These are phyloP conservation scores for Hypoxylon fragiforme DNA, from an alignment of 495 filamentous ascomycete species.

Conservation along the genomic window DNA sequence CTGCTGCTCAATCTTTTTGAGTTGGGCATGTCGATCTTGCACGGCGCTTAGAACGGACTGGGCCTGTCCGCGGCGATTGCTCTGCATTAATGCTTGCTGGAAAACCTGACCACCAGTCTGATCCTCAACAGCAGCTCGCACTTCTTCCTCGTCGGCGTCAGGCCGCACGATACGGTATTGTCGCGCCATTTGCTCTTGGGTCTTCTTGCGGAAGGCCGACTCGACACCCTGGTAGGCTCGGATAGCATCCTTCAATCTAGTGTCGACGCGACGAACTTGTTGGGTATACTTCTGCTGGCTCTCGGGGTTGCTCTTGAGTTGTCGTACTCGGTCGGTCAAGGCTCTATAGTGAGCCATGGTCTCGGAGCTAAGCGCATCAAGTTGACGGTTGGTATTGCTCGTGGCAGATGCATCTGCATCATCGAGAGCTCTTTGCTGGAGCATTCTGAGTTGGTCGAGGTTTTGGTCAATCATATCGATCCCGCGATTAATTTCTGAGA, in stretches of 20 bases:
- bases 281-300: constrained; percentile 69
- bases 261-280: constrained; percentile 78
- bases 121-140: constrained; percentile 74
- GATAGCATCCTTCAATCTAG: constrained; percentile 76
- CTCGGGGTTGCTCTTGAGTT: constrained; percentile 77
- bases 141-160: constrained; percentile 78
- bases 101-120: constrained; percentile 72
- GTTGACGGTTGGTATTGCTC: constrained; percentile 56
- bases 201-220: constrained; percentile 70
- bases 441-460: constrained; percentile 59
- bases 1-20: constrained; percentile 87
- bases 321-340: constrained; percentile 72
- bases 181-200: constrained; percentile 80
- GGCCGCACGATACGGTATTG: constrained; percentile 90
- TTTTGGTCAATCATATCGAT: constrained; percentile 74
- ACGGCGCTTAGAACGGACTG: constrained; percentile 76
- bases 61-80: constrained; percentile 78
- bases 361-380: constrained; percentile 64
- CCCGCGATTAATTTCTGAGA: constrained; percentile 71
- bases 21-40: constrained; percentile 79
- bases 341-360: constrained; percentile 80
- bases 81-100: constrained; percentile 73
- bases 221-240: constrained; percentile 79
- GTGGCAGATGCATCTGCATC: constrained; percentile 59
- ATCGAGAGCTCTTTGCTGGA: constrained; percentile 62